Conservation (phyloP, 1,284 basidiomycete genomes). For the Schizopora paradoxa region DNA sequence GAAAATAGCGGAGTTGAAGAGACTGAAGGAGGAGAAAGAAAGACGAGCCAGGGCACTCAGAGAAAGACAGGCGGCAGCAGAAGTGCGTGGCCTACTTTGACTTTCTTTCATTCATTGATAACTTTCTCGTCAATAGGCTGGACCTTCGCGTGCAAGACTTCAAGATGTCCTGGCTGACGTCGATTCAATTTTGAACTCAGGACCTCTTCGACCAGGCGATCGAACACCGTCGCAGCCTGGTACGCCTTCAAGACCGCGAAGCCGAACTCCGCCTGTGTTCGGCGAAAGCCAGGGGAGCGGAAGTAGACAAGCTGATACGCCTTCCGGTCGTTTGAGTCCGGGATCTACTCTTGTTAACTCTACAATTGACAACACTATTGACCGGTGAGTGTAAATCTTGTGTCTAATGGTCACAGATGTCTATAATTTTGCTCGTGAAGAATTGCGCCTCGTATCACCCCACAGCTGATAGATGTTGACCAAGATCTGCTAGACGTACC, state of each 20-base stretch:
- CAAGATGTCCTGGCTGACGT: slow-evolving; percentile 59
- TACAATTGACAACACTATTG: slow-evolving; percentile 60
- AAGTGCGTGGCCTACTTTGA: slow-evolving; percentile 29
- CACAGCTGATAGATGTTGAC: slow-evolving; percentile 81
- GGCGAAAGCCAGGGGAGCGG: slow-evolving; percentile 52
- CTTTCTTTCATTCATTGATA: background rate
- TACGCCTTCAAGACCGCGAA: slow-evolving; percentile 37
- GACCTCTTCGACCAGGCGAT: slow-evolving; percentile 28
- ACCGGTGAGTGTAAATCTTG: slow-evolving; percentile 44
- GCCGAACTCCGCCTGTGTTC: slow-evolving; percentile 38
- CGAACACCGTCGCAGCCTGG: slow-evolving; percentile 42
- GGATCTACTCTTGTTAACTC: slow-evolving; percentile 39
- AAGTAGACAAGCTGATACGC: slow-evolving; percentile 63
- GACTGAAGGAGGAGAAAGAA: slow-evolving; percentile 68
- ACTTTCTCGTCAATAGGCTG: slow-evolving; percentile 25
- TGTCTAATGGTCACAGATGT: slow-evolving; percentile 3
- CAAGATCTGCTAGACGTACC: slow-evolving; percentile 89
- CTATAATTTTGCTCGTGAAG: slow-evolving; percentile 30
- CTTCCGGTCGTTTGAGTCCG: slow-evolving; percentile 43
- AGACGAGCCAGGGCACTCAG: slow-evolving; percentile 57
- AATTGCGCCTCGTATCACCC: slow-evolving; percentile 57
- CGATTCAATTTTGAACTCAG: slow-evolving; percentile 61
- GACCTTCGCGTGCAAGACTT: slow-evolving; percentile 26
- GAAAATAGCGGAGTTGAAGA: slow-evolving; percentile 80
- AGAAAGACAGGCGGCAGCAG: slow-evolving; percentile 42